phyloP scores from a whole-genome alignment of 305 asterid genomes.

The Petunia hybrid region DNA sequence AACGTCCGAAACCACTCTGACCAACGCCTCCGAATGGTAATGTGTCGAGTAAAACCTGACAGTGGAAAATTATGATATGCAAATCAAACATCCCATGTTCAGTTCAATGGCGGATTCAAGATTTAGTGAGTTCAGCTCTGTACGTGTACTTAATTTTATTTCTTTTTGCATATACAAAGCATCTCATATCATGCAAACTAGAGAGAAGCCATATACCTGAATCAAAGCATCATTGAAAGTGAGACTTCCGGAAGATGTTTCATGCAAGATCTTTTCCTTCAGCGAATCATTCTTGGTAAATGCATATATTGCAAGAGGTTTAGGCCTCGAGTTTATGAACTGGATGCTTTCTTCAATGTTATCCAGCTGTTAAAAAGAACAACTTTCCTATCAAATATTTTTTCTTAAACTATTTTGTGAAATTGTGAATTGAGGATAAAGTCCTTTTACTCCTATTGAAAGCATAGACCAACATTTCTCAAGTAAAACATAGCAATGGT shows the following conservation, averaged over 20 bases:
- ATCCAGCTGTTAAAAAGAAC: conserved; percentile 56
- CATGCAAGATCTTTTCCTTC: conserved; percentile 62
- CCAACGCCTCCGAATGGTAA: conserved; percentile 97
- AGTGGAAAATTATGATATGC: conserved; percentile 7
- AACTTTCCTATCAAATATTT: not conserved
- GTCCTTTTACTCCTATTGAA: conserved; percentile 20
- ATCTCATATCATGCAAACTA: too few species aligned
- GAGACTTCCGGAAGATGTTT: conserved; percentile 87
- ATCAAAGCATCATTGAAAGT: conserved; percentile 82
- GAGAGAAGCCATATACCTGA: conserved; percentile 56
- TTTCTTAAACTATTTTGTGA: not conserved
- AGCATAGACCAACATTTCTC: not conserved
- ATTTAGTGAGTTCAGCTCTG: too few species aligned
- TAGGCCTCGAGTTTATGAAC: conserved; percentile 69
- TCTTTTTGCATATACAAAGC: too few species aligned
- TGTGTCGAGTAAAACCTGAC: conserved; percentile 69
- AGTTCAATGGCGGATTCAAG: too few species aligned
- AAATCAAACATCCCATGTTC: not conserved
- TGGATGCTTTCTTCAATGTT: conserved; percentile 85
- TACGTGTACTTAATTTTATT: too few species aligned
- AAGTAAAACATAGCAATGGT: not conserved
- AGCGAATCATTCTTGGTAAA: conserved; percentile 67
- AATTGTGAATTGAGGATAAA: conserved; percentile 3
- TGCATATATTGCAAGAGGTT: conserved; percentile 85
- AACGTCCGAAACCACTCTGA: conserved; percentile 83